Evolutionary conservation across 2,329 filamentous ascomycete genomes (phyloP).

Genomic region (Thelonectria discophora): DNA sequence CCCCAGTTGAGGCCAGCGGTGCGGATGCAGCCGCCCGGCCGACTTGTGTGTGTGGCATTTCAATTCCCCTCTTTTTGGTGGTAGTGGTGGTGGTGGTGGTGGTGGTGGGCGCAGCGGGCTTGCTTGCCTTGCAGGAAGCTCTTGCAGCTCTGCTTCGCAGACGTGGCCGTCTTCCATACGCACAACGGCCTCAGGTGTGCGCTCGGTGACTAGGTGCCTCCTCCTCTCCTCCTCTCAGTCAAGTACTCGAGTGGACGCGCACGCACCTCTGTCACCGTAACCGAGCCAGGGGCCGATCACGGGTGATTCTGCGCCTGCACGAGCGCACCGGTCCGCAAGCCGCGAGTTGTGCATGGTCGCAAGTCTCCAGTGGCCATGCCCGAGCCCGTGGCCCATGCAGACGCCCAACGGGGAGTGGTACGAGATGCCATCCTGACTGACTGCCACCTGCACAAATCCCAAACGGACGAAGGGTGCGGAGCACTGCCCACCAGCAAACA

Average conservation of each 20-base stretch:
- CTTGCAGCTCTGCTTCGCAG: constrained; percentile 29
- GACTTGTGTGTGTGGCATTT: not conserved
- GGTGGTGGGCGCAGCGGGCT: constrained; percentile 11
- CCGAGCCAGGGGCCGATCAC: constrained; percentile 43
- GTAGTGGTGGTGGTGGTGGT: constrained; percentile 11
- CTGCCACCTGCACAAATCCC: constrained; percentile 33
- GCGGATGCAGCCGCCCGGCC: not conserved
- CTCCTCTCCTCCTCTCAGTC: too few species aligned
- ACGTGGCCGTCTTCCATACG: constrained; percentile 45
- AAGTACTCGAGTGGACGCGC: constrained; percentile 22
- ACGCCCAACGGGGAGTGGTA: constrained; percentile 34
- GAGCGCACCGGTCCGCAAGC: constrained; percentile 49
- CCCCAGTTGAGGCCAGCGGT: not conserved
- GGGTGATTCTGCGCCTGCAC: constrained; percentile 49
- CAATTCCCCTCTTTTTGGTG: constrained; percentile 7
- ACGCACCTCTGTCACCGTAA: constrained; percentile 27
- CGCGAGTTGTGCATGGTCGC: constrained; percentile 28
- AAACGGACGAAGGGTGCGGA: constrained; percentile 35
- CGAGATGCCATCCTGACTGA: constrained; percentile 35
- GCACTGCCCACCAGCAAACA: constrained; percentile 24
- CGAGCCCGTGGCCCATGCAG: constrained; percentile 31
- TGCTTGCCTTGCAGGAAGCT: constrained; percentile 18
- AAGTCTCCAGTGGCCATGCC: constrained; percentile 17
- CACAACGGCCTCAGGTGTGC: constrained; percentile 30
- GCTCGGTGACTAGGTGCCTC: constrained; percentile 30